Base-by-base conservation (phyloP, 306 rosid genomes). In the Adenanthera pavonina region DNA sequence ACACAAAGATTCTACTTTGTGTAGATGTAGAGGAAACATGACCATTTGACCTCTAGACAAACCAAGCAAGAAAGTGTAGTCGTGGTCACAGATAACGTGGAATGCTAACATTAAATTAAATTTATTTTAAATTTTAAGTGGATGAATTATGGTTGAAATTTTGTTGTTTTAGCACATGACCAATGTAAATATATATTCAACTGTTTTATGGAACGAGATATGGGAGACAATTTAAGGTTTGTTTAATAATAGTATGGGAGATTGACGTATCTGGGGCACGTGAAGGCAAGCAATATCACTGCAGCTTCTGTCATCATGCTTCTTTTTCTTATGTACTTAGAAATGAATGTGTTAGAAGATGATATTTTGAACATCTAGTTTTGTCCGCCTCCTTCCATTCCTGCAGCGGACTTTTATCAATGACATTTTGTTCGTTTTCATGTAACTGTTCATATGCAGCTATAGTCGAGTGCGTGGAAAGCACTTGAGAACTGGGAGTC, bases 401-500 rank as follows among this genome's bases (percentile, higher is more conserved):
- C 16, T 72, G 47, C 17, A 15, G 43, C 33, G 34, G 3, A 41
- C 7, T 4, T 6, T 41, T 41, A 6, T 41, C 8, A 5, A 38
- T 38, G 41, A 38, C 4, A 38, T 38, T 38, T 3, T 38, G 41
- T 38, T 38, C 5, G 41, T 38, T 5, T 38, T 38, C 5, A 38
- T 38, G 41, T 38, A 5, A 38, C 41, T 38, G 41, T 38, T 38
- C 41, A 2, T 38, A 38, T 38, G 5, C 41, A 38, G 43, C 9
- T 35, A 13, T 62, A 35, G 44, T 34, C 6, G n/a, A 30, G 44
- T 72, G 33, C 76, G 14, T 34, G 7, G 5, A 16, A 69, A 43
- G 35, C 14, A 44, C 53, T 41, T 43, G 74, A 69, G 53, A 69
- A 69, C 53, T 43, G 74, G 36, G 36, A 20, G 41, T 69, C 53